Percentiles rank a stretch among this genome's conserved stretches.
Evolutionary conservation across 2,329 filamentous ascomycete species (phyloP).

Genomic region (Keithomyces neogunnii): DNA sequence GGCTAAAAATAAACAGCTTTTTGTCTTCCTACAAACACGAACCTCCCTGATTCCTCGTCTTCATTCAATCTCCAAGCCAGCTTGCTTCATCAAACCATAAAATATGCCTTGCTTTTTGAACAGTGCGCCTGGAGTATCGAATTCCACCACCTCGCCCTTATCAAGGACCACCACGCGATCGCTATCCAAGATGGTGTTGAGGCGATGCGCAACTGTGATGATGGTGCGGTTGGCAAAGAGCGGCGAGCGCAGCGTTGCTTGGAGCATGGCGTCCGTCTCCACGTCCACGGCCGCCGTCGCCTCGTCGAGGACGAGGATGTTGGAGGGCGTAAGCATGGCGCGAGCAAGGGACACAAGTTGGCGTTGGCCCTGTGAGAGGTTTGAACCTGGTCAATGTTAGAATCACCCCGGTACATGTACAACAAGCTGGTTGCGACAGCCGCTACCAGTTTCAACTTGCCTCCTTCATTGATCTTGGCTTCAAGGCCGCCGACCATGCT

Average conservation of each 20-base stretch:
- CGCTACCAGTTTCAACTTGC: slow-evolving; percentile 41
- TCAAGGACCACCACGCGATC: slow-evolving; percentile 93
- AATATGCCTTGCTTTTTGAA: slow-evolving; percentile 71
- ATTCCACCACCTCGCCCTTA: slow-evolving; percentile 82
- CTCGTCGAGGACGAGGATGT: slow-evolving; percentile 95
- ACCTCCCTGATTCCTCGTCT: not conserved
- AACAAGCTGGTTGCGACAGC: not conserved
- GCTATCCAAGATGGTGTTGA: slow-evolving; percentile 88
- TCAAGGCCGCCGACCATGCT: slow-evolving; percentile 86
- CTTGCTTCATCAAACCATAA: slow-evolving; percentile 84
- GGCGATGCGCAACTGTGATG: slow-evolving; percentile 95
- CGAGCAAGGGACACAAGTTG: slow-evolving; percentile 91
- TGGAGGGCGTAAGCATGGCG: slow-evolving; percentile 88
- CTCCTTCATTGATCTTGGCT: slow-evolving; percentile 86
- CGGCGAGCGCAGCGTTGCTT: slow-evolving; percentile 53
- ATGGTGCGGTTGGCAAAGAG: slow-evolving; percentile 87
- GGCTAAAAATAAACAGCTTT: not conserved
- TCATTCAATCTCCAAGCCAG: slow-evolving; percentile 55
- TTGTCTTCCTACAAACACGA: not conserved
- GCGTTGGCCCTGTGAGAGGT: slow-evolving; percentile 88
- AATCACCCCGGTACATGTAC: slow-evolving; percentile 10
- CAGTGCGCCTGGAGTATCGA: slow-evolving; percentile 75
- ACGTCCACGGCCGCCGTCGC: slow-evolving; percentile 73
- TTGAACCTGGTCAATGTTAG: slow-evolving; percentile 56
- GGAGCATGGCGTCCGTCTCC: slow-evolving; percentile 59